Conservation (phyloP, 371 early-diverging fungal genomes). For the Mucor plumbeus region DNA sequence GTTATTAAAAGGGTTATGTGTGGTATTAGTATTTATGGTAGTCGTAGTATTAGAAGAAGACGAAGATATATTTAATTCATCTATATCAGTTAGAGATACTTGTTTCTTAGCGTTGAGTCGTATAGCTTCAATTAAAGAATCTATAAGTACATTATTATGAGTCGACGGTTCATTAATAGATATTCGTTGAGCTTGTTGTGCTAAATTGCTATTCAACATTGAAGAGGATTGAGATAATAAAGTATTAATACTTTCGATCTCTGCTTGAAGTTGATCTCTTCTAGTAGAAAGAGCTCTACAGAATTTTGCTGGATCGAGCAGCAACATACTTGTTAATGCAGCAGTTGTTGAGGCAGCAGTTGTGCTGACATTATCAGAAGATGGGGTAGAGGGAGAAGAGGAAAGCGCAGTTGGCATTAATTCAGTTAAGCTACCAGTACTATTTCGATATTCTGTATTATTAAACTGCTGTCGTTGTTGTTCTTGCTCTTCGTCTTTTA, state of each 20-base stretch:
- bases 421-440: background rate
- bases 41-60: background rate
- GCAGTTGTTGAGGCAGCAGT: background rate
- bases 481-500: background rate
- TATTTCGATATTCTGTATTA: background rate
- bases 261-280: conserved; percentile 27
- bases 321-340: conserved; percentile 24
- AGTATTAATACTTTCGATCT: conserved; percentile 26
- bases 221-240: conserved; percentile 21
- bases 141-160: conserved; percentile 3
- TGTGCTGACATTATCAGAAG: background rate
- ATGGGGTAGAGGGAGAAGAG: background rate
- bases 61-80: background rate
- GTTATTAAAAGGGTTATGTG: background rate
- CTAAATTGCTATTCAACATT: background rate
- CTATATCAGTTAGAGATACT: background rate
- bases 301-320: conserved; percentile 22
- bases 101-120: conserved; percentile 9
- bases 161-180: background rate
- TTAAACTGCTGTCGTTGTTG: background rate
- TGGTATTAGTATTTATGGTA: background rate
- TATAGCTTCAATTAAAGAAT: conserved; percentile 6
- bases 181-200: background rate
- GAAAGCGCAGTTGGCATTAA: background rate
- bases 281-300: conserved; percentile 14